Evolutionary conservation across 768 basidiomycete species (phyloP).

Genomic region (Mycena capillaripes): DNA sequence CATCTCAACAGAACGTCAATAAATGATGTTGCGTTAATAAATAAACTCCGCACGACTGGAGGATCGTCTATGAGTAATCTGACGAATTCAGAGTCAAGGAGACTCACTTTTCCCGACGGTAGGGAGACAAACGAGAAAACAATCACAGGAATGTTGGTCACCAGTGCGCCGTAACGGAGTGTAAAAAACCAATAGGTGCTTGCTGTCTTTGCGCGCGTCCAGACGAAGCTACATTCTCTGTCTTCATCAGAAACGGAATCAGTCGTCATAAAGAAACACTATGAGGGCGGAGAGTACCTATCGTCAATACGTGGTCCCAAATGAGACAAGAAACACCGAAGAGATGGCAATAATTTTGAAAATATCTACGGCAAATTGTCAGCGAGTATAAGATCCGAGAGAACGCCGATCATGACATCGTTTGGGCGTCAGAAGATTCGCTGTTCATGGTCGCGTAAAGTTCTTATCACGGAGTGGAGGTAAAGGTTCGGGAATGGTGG

Average conservation of each 20-base stretch:
- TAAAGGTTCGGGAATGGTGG: neutral
- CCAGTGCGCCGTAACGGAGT: constrained; percentile 48
- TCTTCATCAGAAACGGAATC: neutral
- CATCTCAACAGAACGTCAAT: constrained; percentile 39
- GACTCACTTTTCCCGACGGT: neutral
- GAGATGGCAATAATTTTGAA: constrained; percentile 24
- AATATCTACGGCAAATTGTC: neutral
- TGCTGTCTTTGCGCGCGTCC: constrained; percentile 42
- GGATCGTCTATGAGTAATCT: neutral
- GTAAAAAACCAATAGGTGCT: constrained; percentile 44
- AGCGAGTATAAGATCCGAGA: neutral
- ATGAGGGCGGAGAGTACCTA: neutral
- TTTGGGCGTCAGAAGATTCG: neutral
- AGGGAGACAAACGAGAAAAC: constrained; percentile 24
- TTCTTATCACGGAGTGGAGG: neutral
- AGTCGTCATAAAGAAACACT: neutral
- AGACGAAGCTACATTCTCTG: constrained; percentile 37
- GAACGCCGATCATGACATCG: neutral
- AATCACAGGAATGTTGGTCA: constrained; percentile 30
- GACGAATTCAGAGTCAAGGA: too few species aligned
- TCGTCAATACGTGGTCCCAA: constrained; percentile 15
- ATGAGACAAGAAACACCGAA: constrained; percentile 12
- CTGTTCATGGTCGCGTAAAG: neutral
- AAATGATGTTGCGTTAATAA: too few species aligned
- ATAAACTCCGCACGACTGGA: neutral